Evolutionary conservation across 1,284 basidiomycete genomes (phyloP), one percentile per base, ranked within the genome.

Genomic region (Tilletia walkeri): DNA sequence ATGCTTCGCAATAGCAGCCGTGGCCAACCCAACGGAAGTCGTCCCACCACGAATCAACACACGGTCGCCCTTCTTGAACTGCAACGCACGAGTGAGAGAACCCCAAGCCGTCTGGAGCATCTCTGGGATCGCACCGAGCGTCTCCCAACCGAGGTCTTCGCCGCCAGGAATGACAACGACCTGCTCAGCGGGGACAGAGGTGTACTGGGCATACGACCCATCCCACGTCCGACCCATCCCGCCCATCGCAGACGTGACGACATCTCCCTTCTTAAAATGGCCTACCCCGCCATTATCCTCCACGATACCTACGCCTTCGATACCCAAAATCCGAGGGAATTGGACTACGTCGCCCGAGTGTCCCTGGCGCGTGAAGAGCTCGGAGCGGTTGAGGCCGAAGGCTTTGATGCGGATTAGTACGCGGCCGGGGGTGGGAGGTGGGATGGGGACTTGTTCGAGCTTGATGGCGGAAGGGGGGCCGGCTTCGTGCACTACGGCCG

Each of bases 121-220:
- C 34, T 70, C 69, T 16, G 69, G 69, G 24, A 70, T 70, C n/a
- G 69, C 69, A 12, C 45, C 65, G 14, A 70, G 67, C 9, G 69
- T 70, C 2, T 41, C 18, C 69, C 69, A 70, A 1, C 45, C 24
- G 7, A 70, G 67, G 38, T 54, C 53, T 14, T 45, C 41, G 41
- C 41, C 41, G n/a, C 48, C 47, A 9, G 59, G 61, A 56, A 70
- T 65, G 12, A 56, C 34, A n/a, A 67, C 56, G 12, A 70, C 47
- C 24, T 49, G 50, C 38, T 45, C 34, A 9, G 47, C 47, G 36
- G 69, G 69, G 18, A 70, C 61, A 30, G 49, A 30, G 50, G 65
- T 50, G n/a, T 70, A 70, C 48, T 70, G 65, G 10, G 69, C 69
- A 48, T 70, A 70, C 24, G 65, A 63, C 6, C 69, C 69, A 53